A percentile compares a stretch with the other conserved stretches of the same genome.
phyloP scores from a whole-genome alignment of 805 yeast genomes.

The Cephaloascus albidus region DNA sequence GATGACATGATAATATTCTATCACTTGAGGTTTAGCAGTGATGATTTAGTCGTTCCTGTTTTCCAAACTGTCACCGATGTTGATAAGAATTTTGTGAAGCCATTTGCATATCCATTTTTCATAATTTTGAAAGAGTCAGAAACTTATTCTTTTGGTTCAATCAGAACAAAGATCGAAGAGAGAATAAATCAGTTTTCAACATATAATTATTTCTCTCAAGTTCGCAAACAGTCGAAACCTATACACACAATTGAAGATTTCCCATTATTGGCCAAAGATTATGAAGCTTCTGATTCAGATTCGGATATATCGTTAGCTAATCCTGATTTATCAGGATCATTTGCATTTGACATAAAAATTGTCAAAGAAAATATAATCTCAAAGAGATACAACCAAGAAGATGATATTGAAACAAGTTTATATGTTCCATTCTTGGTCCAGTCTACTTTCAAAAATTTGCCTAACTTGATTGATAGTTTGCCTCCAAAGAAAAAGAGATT shows the following conservation, averaged over 20 bases:
- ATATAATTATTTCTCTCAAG: constrained; percentile 19
- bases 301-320: constrained; percentile 44
- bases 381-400: constrained; percentile 11
- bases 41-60: constrained; percentile 53
- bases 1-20: constrained; percentile 63
- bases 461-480: constrained; percentile 21
- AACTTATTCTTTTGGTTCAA: constrained; percentile 42
- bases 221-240: constrained; percentile 3
- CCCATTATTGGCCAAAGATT: constrained; percentile 16
- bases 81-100: constrained; percentile 25
- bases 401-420: constrained; percentile 14
- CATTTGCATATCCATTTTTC: constrained; percentile 75
- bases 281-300: constrained; percentile 25
- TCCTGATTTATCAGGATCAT: constrained; percentile 39
- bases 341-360: constrained; percentile 37
- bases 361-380: constrained; percentile 24
- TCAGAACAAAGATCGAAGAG: constrained; percentile 47
- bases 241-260: constrained; percentile 17
- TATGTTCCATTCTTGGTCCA: constrained; percentile 36
- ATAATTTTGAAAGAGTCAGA: constrained; percentile 48
- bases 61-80: constrained; percentile 32
- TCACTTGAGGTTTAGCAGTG: constrained; percentile 22
- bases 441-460: constrained; percentile 29
- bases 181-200: constrained; percentile 40
- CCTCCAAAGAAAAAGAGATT: constrained; percentile 13